These are phyloP conservation scores for Trichoderma pleuroti DNA, from an alignment of 2,329 filamentous ascomycete species.

Conservation along the genomic window DNA sequence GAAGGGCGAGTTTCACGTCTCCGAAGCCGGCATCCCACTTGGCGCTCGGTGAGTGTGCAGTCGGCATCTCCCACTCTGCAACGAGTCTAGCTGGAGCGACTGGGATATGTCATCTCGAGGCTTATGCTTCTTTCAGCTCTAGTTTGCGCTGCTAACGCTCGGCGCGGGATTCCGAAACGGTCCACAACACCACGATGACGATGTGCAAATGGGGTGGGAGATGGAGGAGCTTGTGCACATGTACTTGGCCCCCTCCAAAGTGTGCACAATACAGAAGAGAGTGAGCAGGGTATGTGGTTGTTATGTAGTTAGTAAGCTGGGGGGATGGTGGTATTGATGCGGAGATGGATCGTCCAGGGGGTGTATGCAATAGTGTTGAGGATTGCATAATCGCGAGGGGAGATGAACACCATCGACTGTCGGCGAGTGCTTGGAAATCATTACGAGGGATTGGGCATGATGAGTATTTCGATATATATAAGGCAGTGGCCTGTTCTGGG, in stretches of 20 bases:
- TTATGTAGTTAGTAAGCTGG: not conserved
- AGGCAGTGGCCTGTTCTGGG: not conserved
- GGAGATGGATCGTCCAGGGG: not conserved
- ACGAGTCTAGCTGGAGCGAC: not conserved
- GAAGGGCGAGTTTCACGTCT: not conserved
- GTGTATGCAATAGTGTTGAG: not conserved
- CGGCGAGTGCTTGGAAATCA: not conserved
- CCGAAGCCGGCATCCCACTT: conserved; percentile 12
- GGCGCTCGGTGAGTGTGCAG: not conserved
- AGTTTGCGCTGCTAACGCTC: not conserved
- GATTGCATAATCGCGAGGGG: conserved; percentile 1
- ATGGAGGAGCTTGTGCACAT: not conserved
- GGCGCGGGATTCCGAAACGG: not conserved
- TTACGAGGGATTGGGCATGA: not conserved
- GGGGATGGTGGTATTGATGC: not conserved
- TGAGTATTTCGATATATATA: not conserved
- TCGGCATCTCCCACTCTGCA: conserved; percentile 17
- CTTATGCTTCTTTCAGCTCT: not conserved
- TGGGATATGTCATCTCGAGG: not conserved
- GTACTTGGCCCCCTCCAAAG: not conserved
- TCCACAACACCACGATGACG: not conserved
- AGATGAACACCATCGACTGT: not conserved
- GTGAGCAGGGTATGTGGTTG: not conserved
- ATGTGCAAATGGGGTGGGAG: not conserved
- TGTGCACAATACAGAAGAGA: not conserved